Evolutionary conservation across 2,329 filamentous ascomycete species (phyloP), one percentile per base, ranked within the genome.

Genomic region (Aureobasidium musti): DNA sequence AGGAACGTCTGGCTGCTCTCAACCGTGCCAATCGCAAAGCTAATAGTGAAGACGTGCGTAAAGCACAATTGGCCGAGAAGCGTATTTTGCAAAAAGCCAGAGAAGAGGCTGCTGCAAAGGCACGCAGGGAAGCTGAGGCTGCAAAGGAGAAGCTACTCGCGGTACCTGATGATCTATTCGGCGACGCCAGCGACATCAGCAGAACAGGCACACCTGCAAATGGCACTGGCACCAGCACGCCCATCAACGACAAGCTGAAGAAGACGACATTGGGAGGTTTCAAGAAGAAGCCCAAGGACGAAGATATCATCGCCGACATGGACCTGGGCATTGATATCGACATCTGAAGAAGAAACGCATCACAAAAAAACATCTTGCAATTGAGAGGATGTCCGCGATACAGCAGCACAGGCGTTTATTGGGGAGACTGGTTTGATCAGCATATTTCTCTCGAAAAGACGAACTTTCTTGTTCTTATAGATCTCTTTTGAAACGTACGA

Each of bases 241-340:
- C 64, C 10, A n/a, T 60, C 56, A 71, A 68, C 56, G 73, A 74
- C 69, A 83, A 87, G 71, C 86, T 85, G 78, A 87, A 85, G 72
- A 64, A 64, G 49, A 54, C 33, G 1, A 63, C 60, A 14, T 76
- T 77, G 77, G 65, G 77, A 77, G 67, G 73, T 72, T 33, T 70
- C 76, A 88, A 83, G 71, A 84, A 91, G 79, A 88, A 89, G 35
- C 85, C 92, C 67, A 89, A 90, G 82, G 93, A 97, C 69, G 95
- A 98, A 74, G 95, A 98, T 74, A 90, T 97, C 66, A 94, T 98
- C 77, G 92, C 90, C 1, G 50, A 56, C 41, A 82, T 98, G 81
- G 95, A 98, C 76, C 80, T 98, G 72, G 94, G 92, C 33, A 92
- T 98, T 75, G 94, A 98, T 72, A 88, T 97, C 72, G 92, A 96